A percentile compares a stretch with the other conserved stretches of the same genome.
Evolutionary conservation across 768 basidiomycete genomes (phyloP).

Genomic region (Mycena leptocephala): DNA sequence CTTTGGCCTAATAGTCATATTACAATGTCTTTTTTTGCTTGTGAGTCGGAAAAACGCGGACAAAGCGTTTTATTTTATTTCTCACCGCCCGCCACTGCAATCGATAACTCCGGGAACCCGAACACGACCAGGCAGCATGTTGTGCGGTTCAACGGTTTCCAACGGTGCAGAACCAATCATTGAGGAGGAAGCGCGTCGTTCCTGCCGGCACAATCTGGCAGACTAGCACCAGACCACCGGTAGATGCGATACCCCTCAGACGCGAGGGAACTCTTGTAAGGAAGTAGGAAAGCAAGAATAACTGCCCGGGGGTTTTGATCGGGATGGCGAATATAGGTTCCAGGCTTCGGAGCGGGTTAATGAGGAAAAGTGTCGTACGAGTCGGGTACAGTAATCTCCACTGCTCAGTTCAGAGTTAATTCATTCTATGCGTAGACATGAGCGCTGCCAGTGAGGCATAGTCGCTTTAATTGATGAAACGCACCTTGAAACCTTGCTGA

Average conservation of each 20-base stretch:
- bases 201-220: conserved; percentile 12
- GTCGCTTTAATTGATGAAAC: conserved; percentile 1
- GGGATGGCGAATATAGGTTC: neutral
- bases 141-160: conserved; percentile 5
- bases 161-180: conserved; percentile 6
- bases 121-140: conserved; percentile 25
- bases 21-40: neutral
- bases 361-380: neutral
- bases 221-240: conserved; percentile 17
- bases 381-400: neutral
- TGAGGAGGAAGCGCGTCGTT: neutral
- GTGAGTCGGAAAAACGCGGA: conserved; percentile 22
- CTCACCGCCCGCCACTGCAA: conserved; percentile 19
- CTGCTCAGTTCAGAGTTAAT: neutral
- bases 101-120: conserved; percentile 20
- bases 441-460: neutral
- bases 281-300: conserved; percentile 15
- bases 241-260: neutral
- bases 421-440: too few relatives aligned
- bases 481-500: neutral
- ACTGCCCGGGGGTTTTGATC: conserved; percentile 8
- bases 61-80: conserved; percentile 15
- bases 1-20: conserved; percentile 18
- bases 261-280: conserved; percentile 1
- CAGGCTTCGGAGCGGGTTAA: conserved; percentile 19